phyloP scores from a whole-genome alignment of 768 basidiomycete genomes.

The Russula dissimulans region DNA sequence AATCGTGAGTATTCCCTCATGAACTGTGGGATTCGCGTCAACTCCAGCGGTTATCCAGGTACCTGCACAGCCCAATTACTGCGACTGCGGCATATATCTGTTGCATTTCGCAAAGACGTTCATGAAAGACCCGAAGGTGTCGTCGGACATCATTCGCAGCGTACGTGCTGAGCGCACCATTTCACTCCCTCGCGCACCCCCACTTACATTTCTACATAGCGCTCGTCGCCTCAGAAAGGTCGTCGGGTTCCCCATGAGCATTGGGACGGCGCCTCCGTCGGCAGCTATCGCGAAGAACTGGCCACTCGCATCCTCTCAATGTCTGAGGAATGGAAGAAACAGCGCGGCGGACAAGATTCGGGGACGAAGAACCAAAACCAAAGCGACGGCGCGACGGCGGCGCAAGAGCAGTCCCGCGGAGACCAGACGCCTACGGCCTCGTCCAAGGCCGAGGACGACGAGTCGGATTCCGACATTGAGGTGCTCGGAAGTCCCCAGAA shows the following conservation, averaged over 20 bases:
- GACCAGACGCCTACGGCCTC: conserved; percentile 9
- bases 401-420: conserved; percentile 3
- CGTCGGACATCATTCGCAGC: conserved; percentile 43
- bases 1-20: conserved; percentile 32
- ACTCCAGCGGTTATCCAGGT: conserved; percentile 40
- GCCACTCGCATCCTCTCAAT: conserved; percentile 3
- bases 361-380: neutral
- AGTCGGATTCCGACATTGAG: conserved; percentile 18
- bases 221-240: conserved; percentile 5
- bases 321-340: conserved; percentile 18
- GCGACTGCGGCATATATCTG: conserved; percentile 89
- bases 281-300: conserved; percentile 9
- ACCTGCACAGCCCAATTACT: conserved; percentile 79
- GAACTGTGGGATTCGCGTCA: neutral
- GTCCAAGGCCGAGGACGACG: conserved; percentile 2
- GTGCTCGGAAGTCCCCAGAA: conserved; percentile 9
- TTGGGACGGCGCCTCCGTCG: conserved; percentile 12
- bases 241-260: conserved; percentile 10
- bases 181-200: neutral
- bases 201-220: neutral
- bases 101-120: conserved; percentile 80
- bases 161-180: neutral
- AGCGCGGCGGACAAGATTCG: conserved; percentile 7
- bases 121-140: conserved; percentile 48
- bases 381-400: neutral